Percentiles rank a stretch among this genome's conserved stretches.
phyloP scores from a whole-genome alignment of 441 rosid species.

The Populus hybrid region DNA sequence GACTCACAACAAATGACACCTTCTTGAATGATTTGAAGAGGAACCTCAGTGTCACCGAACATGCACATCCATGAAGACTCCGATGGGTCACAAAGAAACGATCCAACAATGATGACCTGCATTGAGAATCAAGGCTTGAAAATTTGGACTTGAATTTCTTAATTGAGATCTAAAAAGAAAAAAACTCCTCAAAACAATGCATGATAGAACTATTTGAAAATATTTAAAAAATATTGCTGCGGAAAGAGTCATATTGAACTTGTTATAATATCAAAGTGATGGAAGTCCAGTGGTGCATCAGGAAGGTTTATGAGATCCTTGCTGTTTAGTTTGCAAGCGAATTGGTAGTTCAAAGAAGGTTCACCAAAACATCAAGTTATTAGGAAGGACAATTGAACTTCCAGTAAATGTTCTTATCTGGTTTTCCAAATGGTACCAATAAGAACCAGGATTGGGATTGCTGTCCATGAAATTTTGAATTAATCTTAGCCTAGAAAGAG shows the following conservation, averaged over 20 bases:
- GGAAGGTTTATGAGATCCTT: not conserved
- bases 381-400: not conserved
- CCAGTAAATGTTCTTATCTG: not conserved
- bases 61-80: conserved; percentile 73
- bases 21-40: conserved; percentile 68
- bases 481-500: not conserved
- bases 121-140: conserved; percentile 21
- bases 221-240: not conserved
- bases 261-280: not conserved
- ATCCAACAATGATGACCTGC: conserved; percentile 89
- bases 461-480: not conserved
- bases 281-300: not conserved
- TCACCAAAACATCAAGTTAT: not conserved
- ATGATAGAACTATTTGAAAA: not conserved
- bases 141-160: not conserved
- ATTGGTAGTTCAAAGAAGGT: not conserved
- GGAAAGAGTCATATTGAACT: not conserved
- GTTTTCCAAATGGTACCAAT: not conserved
- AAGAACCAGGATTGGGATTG: conserved; percentile 1
- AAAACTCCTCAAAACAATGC: not conserved
- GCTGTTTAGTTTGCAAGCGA: not conserved
- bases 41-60: conserved; percentile 89
- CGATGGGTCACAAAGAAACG: conserved; percentile 76
- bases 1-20: conserved; percentile 79
- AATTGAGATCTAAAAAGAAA: not conserved